These are phyloP conservation scores for Diaporthe capsici DNA, from an alignment of 2,329 filamentous ascomycete species.

Conservation along the genomic window DNA sequence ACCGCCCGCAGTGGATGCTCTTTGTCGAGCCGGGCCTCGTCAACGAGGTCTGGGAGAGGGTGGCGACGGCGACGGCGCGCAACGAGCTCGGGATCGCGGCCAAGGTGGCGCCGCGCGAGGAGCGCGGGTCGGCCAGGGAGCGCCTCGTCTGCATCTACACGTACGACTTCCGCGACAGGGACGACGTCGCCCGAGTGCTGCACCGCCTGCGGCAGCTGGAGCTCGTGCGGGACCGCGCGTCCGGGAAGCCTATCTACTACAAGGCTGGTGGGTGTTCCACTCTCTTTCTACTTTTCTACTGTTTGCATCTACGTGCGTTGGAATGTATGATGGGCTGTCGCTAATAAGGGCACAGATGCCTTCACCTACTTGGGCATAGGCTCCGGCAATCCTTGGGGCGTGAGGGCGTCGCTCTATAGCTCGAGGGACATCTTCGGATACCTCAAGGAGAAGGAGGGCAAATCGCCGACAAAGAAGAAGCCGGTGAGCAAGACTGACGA, in stretches of 20 bases:
- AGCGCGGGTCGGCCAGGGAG: slow-evolving; percentile 56
- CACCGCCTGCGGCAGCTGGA: slow-evolving; percentile 72
- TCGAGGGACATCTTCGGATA: slow-evolving; percentile 58
- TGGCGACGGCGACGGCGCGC: slow-evolving; percentile 77
- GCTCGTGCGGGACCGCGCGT: slow-evolving; percentile 61
- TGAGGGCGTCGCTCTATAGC: slow-evolving; percentile 71
- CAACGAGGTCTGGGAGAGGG: slow-evolving; percentile 73
- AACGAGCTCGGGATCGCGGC: slow-evolving; percentile 80
- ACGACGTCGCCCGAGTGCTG: slow-evolving; percentile 79
- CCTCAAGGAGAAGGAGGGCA: slow-evolving; percentile 37
- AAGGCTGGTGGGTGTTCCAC: slow-evolving; percentile 71
- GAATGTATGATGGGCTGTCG: too few species aligned
- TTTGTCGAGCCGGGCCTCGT: slow-evolving; percentile 71
- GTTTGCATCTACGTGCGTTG: background rate
- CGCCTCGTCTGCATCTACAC: slow-evolving; percentile 86
- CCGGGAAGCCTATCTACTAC: slow-evolving; percentile 76
- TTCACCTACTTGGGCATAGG: slow-evolving; percentile 77
- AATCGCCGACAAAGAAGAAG: slow-evolving; percentile 22
- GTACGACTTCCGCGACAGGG: slow-evolving; percentile 76
- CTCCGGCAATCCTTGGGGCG: slow-evolving; percentile 71
- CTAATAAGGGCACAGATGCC: slow-evolving; percentile 63
- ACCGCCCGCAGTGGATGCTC: slow-evolving; percentile 76
- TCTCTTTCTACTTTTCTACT: background rate
- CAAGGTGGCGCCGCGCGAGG: slow-evolving; percentile 76
- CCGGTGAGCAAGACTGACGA: slow-evolving; percentile 9